Conservation (phyloP, 495 filamentous ascomycete species). For the Penicillium egyptiacum region DNA sequence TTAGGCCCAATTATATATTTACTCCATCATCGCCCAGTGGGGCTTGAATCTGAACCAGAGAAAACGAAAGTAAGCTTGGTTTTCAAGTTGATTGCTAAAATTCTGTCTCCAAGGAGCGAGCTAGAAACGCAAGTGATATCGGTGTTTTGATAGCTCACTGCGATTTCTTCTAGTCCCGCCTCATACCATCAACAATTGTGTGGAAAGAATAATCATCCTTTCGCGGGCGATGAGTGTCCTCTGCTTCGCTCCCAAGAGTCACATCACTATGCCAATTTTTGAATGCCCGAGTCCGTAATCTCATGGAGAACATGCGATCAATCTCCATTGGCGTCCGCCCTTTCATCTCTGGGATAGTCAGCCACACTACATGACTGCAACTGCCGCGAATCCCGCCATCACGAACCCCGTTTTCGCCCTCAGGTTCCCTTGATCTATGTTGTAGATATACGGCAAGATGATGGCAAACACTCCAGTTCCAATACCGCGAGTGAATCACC, state of each 20-base stretch:
- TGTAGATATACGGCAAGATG: conserved; percentile 39
- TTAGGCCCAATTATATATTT: background rate
- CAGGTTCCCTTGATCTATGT: conserved; percentile 31
- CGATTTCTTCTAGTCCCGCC: background rate
- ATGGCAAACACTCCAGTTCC: conserved; percentile 29
- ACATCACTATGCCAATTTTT: conserved; percentile 26
- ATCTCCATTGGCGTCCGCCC: conserved; percentile 33
- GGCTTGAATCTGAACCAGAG: background rate
- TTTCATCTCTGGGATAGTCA: conserved; percentile 40
- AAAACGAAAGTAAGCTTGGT: background rate
- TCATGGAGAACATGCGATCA: conserved; percentile 36
- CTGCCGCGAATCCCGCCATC: conserved; percentile 28
- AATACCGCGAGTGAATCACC: conserved; percentile 33
- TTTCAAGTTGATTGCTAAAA: background rate
- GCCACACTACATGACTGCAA: conserved; percentile 25
- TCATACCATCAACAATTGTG: background rate
- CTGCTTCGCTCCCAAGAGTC: background rate
- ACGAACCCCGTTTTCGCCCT: conserved; percentile 37
- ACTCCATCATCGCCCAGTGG: background rate
- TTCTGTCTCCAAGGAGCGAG: background rate
- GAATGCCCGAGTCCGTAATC: conserved; percentile 23
- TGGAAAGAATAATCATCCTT: background rate
- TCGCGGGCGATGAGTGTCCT: background rate
- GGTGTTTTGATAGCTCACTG: background rate
- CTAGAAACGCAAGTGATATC: background rate